Conservation (phyloP, 352 stramenopile species). For the Pythium volutum region DNA sequence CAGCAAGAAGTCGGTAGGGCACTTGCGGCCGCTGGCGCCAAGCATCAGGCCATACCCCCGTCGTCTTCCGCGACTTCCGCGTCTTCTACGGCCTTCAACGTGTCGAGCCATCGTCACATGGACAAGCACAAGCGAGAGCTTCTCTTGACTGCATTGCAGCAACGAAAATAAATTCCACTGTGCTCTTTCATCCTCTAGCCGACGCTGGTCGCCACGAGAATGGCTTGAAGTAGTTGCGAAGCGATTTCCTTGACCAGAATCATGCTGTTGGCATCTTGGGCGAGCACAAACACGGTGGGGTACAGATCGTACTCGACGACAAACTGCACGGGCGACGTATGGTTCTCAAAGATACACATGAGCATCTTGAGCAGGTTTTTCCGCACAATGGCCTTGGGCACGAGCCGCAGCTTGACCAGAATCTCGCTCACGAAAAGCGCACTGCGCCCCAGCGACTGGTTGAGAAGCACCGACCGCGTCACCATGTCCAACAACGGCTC, state of each 20-base stretch:
- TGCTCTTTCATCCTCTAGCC: slow-evolving; percentile 26
- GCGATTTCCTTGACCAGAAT: slow-evolving; percentile 89
- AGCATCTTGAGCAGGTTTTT: slow-evolving; percentile 93
- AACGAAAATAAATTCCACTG: slow-evolving; percentile 24
- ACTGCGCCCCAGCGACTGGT: slow-evolving; percentile 82
- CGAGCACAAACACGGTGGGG: slow-evolving; percentile 67
- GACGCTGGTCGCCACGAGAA: slow-evolving; percentile 67
- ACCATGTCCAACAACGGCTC: slow-evolving; percentile 82
- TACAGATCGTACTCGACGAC: slow-evolving; percentile 89
- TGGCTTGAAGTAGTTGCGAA: slow-evolving; percentile 79
- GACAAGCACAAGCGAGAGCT: slow-evolving; percentile 72
- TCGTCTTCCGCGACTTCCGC: slow-evolving; percentile 4
- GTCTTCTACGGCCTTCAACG: slow-evolving; percentile 36
- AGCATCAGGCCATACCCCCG: slow-evolving; percentile 8
- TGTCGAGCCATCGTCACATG: slow-evolving; percentile 57
- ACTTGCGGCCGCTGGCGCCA: slow-evolving; percentile 30
- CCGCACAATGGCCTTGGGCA: slow-evolving; percentile 86
- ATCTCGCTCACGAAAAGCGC: slow-evolving; percentile 86
- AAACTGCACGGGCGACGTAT: slow-evolving; percentile 83
- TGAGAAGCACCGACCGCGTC: slow-evolving; percentile 67
- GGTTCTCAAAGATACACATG: slow-evolving; percentile 86
- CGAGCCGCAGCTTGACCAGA: slow-evolving; percentile 67
- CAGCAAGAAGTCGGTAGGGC: slow-evolving; percentile 59
- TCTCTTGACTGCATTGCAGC: slow-evolving; percentile 41
- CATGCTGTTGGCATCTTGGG: slow-evolving; percentile 87